These are phyloP conservation scores for Tremella mesenterica DNA, from an alignment of 768 basidiomycete species.

Conservation along the genomic window DNA sequence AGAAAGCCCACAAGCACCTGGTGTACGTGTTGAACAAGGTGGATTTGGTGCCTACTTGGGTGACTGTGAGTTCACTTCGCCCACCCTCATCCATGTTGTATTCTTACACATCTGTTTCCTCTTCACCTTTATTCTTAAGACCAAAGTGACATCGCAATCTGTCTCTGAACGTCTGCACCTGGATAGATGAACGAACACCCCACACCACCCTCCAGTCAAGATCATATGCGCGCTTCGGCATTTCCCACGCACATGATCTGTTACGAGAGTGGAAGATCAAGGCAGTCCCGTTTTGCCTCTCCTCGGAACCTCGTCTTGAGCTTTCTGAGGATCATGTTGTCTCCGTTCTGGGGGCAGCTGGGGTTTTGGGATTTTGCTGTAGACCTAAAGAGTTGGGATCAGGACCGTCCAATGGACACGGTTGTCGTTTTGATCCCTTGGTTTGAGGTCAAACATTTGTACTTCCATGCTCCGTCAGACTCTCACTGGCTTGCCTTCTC, in stretches of 20 bases:
- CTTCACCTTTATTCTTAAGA: constrained; percentile 3
- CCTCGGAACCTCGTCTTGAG: constrained; percentile 32
- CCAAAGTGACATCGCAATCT: too few relatives aligned
- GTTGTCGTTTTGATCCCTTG: constrained; percentile 44
- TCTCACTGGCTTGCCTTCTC: neutral
- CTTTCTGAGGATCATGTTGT: constrained; percentile 17
- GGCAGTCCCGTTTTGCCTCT: constrained; percentile 34
- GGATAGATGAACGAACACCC: neutral
- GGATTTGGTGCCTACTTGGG: constrained; percentile 97
- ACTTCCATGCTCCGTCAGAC: constrained; percentile 4
- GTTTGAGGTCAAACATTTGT: constrained; percentile 48
- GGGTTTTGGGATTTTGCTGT: constrained; percentile 39
- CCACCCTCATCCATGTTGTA: constrained; percentile 1
- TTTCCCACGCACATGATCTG: constrained; percentile 43
- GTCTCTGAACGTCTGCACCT: too few relatives aligned
- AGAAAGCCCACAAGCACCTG: constrained; percentile 95
- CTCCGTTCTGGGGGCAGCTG: constrained; percentile 16
- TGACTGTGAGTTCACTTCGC: constrained; percentile 60
- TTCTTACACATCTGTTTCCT: neutral
- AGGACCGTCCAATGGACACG: constrained; percentile 19
- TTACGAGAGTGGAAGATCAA: constrained; percentile 53
- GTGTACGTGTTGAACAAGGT: constrained; percentile 97
- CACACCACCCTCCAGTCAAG: constrained; percentile 50
- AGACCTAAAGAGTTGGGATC: constrained; percentile 48
- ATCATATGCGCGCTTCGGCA: constrained; percentile 28